Conservation (phyloP, 306 rosid species). For the Prunus salicina region DNA sequence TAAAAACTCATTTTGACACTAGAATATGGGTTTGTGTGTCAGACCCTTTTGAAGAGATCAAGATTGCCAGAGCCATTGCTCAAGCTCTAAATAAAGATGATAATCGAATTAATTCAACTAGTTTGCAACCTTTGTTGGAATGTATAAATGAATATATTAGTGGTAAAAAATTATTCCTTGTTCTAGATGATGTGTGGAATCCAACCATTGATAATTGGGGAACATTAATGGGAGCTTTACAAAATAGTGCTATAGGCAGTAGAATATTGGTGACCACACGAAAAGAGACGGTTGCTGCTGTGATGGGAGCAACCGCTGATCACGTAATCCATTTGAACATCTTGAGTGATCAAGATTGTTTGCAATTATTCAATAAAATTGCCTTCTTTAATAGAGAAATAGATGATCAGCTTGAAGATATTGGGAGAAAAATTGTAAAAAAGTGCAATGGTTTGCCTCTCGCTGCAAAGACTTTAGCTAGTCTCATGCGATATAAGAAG, state of each 20-base stretch:
- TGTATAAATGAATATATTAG: neutral
- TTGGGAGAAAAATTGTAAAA: neutral
- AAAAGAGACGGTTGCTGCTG: neutral
- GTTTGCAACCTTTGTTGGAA: neutral
- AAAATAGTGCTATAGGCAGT: neutral
- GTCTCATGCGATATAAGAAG: neutral
- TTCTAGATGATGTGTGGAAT: conserved; percentile 17
- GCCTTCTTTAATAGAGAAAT: neutral
- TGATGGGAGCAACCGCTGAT: neutral
- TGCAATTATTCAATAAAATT: neutral
- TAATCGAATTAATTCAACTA: neutral
- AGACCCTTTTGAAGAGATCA: neutral
- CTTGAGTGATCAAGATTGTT: neutral
- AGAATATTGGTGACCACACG: conserved; percentile 1
- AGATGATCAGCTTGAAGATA: neutral
- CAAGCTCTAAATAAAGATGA: neutral
- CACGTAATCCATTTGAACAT: neutral
- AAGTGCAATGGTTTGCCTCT: neutral
- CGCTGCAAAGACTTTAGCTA: neutral
- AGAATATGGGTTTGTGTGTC: neutral
- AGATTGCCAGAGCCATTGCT: neutral
- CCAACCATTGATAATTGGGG: neutral
- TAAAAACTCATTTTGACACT: neutral
- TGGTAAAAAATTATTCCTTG: neutral
- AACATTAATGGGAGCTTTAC: neutral